phyloP scores from a whole-genome alignment of 139 green algal species.

The Mychonastes homosphaera region DNA sequence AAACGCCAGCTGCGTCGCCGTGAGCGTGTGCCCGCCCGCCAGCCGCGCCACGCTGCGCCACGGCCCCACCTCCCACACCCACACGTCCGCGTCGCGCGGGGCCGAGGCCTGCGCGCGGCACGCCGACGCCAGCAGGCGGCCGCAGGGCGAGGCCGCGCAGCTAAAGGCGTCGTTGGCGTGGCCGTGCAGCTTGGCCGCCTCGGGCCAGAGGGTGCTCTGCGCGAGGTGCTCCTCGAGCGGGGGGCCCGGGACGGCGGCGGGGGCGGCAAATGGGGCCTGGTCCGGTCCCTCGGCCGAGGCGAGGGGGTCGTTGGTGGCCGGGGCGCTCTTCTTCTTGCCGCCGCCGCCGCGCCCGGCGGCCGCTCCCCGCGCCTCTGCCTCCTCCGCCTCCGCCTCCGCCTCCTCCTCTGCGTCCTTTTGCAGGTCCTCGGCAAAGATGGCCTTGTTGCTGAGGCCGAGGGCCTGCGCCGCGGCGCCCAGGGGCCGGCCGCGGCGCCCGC shows the following conservation, averaged over 20 bases:
- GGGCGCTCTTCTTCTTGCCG: no score
- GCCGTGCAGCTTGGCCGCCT: slow-evolving; percentile 91
- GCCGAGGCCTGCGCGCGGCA: slow-evolving; percentile 56
- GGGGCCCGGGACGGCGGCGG: slow-evolving; percentile 36
- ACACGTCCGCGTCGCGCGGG: slow-evolving; percentile 38
- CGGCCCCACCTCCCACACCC: slow-evolving; percentile 24
- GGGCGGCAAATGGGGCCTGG: slow-evolving; percentile 54
- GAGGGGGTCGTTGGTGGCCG: slow-evolving; percentile 11
- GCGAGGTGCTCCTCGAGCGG: slow-evolving; percentile 90
- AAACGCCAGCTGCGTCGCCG: slow-evolving; percentile 86
- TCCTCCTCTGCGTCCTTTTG: no score
- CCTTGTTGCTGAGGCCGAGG: slow-evolving; percentile 91
- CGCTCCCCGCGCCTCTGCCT: background rate
- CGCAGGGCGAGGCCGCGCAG: slow-evolving; percentile 45
- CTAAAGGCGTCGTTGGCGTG: slow-evolving; percentile 86
- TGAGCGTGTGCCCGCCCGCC: slow-evolving; percentile 65
- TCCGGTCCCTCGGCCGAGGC: slow-evolving; percentile 66
- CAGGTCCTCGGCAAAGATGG: slow-evolving; percentile 44
- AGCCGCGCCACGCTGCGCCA: slow-evolving; percentile 32
- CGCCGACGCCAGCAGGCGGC: slow-evolving; percentile 55
- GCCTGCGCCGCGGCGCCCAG: slow-evolving; percentile 68
- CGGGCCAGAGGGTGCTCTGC: slow-evolving; percentile 84
- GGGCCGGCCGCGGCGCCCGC: slow-evolving; percentile 14
- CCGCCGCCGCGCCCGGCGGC: background rate
- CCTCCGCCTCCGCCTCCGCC: slow-evolving; percentile 1